Evolutionary conservation across 2,329 filamentous ascomycete species (phyloP).

Genomic region (Hypoxylon sp.): DNA sequence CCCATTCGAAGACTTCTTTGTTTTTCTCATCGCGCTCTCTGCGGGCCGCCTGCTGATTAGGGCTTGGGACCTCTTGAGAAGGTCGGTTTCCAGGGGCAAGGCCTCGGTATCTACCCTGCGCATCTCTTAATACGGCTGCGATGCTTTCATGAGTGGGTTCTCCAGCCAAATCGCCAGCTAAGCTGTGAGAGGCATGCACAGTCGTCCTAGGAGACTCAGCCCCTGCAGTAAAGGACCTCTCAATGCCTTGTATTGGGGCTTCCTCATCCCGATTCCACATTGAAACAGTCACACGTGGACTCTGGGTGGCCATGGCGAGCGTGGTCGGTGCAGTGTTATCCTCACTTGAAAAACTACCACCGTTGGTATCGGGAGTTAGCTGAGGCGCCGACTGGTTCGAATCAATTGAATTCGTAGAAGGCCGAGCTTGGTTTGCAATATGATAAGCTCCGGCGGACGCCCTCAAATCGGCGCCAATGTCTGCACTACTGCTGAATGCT

Average conservation of each 20-base stretch:
- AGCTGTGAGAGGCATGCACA: conserved; percentile 54
- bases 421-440: conserved; percentile 59
- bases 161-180: conserved; percentile 58
- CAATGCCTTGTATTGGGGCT: conserved; percentile 57
- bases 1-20: conserved; percentile 66
- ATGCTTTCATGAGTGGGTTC: conserved; percentile 43
- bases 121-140: conserved; percentile 56
- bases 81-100: conserved; percentile 64
- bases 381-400: conserved; percentile 56
- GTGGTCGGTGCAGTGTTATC: conserved; percentile 60
- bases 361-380: conserved; percentile 66
- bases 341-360: conserved; percentile 66
- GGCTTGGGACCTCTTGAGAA: conserved; percentile 61
- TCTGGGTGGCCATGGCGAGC: conserved; percentile 62
- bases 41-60: conserved; percentile 64
- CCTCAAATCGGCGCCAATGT: conserved; percentile 14
- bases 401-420: conserved; percentile 53
- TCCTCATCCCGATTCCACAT: conserved; percentile 65
- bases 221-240: conserved; percentile 56
- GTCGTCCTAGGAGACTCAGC: conserved; percentile 57
- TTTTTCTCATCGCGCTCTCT: conserved; percentile 64
- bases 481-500: conserved; percentile 49
- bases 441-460: conserved; percentile 60
- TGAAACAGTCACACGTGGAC: conserved; percentile 70
- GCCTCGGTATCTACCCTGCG: conserved; percentile 61